Base-by-base conservation (phyloP, 2,329 filamentous ascomycete species). In the Colletotrichum orchidophilum region DNA sequence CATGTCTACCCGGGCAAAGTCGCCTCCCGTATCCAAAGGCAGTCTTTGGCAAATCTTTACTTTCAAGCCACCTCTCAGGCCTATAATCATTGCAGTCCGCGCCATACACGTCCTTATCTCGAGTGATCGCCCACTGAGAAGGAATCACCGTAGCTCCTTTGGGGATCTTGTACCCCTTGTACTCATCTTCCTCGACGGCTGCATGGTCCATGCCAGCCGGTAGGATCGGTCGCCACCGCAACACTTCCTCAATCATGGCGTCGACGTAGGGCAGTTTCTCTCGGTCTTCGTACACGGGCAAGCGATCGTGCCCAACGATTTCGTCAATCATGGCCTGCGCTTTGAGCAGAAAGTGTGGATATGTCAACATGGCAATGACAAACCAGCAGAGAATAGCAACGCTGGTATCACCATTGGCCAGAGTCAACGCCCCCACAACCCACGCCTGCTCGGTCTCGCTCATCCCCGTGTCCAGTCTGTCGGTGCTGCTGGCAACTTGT, bases 61-160 rank as follows among this genome's bases (percentile, higher is more conserved):
- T 63, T 33, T 76, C 76, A 13, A 88, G 74, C 86, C 86, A 89
- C 5, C 87, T 79, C 61, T 87, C 86, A 0, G 87, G 85, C 2
- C 78, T 78, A 73, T 85, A 89, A 0, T 73, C 70, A 24, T 87
- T 80, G 0, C 82, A 80, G 69, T 88, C 84, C 0, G 78, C 73
- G 0, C 85, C 87, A 73, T 84, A 88, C 2, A 84, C 74, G 0
- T 59, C 73, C 52, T 76, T 76, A 75, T 88, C 83, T 8, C 78
- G 78, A 8, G 76, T 74, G 24, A 83, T 80, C 53, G 79, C 78
- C 75, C 80, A 86, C 33, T 78, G 75, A 39, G 86, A 86, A 7
- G 80, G 72, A 15, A 86, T 73, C 7, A 87, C 75, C 4, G 80
- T 79, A 4, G 78, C 69, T 0, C 75, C 78, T 21, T 78, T 76